These are phyloP conservation scores for Hanseniaspora gamundiae DNA, from an alignment of 1,139 yeast genomes.

Conservation along the genomic window DNA sequence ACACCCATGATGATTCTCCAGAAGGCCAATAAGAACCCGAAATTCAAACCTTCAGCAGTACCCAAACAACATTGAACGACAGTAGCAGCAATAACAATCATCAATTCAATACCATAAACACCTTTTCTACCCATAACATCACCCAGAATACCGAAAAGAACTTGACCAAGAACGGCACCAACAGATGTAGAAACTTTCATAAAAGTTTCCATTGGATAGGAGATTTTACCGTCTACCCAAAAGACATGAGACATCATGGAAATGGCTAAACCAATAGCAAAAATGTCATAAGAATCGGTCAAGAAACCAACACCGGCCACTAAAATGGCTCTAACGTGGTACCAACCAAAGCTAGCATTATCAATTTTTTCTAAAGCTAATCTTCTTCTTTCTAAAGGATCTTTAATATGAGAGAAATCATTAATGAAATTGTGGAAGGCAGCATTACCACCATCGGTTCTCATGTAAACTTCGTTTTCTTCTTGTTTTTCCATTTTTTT, in stretches of 20 bases:
- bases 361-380: constrained; percentile 82
- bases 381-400: constrained; percentile 83
- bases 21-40: constrained; percentile 60
- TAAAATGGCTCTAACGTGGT: constrained; percentile 72
- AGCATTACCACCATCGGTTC: constrained; percentile 69
- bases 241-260: constrained; percentile 63
- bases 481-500: constrained; percentile 17
- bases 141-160: constrained; percentile 75
- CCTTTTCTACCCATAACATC: constrained; percentile 81
- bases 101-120: constrained; percentile 77
- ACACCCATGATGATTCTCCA: constrained; percentile 81
- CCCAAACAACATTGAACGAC: constrained; percentile 66
- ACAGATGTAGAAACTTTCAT: constrained; percentile 83
- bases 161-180: constrained; percentile 89
- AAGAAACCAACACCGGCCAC: constrained; percentile 93
- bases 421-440: constrained; percentile 81
- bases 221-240: constrained; percentile 49
- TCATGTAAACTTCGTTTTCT: constrained; percentile 16
- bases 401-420: constrained; percentile 74
- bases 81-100: constrained; percentile 73
- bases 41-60: constrained; percentile 52
- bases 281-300: constrained; percentile 86
- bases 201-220: constrained; percentile 58
- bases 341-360: constrained; percentile 77
- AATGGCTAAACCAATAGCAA: constrained; percentile 74